Conservation (phyloP, 768 basidiomycete genomes). For the Suillus discolor region DNA sequence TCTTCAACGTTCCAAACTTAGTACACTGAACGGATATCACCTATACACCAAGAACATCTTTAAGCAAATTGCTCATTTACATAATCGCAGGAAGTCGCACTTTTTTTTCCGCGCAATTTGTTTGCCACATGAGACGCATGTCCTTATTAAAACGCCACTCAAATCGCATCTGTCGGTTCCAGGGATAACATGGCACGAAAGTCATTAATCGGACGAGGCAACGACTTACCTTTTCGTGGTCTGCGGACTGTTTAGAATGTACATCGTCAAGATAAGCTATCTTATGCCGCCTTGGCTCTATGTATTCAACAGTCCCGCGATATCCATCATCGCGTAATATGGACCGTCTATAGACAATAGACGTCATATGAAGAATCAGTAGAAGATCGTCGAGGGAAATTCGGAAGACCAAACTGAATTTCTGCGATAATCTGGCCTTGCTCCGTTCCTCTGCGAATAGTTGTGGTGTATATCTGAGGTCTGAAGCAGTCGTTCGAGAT, state of each 20-base stretch:
- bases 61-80: not conserved
- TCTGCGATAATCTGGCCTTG: not conserved
- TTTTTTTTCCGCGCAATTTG: not conserved
- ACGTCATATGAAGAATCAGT: not conserved
- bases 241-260: not conserved
- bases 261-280: not conserved
- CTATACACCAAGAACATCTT: not conserved
- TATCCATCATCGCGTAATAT: not conserved
- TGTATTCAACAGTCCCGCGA: not conserved
- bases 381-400: not conserved
- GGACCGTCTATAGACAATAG: not conserved
- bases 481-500: slow-evolving; percentile 7
- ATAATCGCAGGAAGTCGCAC: not conserved
- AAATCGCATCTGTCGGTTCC: not conserved
- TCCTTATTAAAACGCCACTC: not conserved
- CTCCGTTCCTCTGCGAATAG: slow-evolving; percentile 5
- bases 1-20: too few relatives aligned
- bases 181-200: not conserved
- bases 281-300: not conserved
- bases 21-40: not conserved
- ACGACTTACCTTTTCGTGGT: not conserved
- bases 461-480: not conserved
- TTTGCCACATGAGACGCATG: not conserved
- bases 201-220: not conserved
- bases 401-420: not conserved